Percentiles rank a stretch among this genome's conserved stretches.
Conservation (phyloP, 345 rosid species). For the Aquilaria sinensis region DNA sequence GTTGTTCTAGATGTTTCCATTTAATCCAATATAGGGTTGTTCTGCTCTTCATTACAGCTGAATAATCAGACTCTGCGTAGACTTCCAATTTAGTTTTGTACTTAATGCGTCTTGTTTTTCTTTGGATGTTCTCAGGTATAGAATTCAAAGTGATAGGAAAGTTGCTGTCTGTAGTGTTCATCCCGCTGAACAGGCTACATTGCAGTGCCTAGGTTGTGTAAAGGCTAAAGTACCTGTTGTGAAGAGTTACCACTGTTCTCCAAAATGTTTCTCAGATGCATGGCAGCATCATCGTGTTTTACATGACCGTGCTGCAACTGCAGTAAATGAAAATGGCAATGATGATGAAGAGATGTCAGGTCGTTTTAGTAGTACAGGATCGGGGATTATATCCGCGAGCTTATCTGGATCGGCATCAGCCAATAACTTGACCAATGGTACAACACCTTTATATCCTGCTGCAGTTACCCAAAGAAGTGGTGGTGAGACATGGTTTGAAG, state of each 20-base stretch:
- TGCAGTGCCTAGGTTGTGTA: slow-evolving; percentile 87
- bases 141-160: slow-evolving; percentile 88
- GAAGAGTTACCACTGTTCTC: slow-evolving; percentile 90
- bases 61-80: slow-evolving; percentile 1
- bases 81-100: not conserved
- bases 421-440: slow-evolving; percentile 66
- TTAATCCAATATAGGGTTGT: too few species aligned
- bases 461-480: slow-evolving; percentile 67
- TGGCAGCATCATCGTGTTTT: slow-evolving; percentile 98
- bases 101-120: slow-evolving; percentile 1
- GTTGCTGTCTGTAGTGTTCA: slow-evolving; percentile 87
- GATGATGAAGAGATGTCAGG: slow-evolving; percentile 90
- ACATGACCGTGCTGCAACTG: slow-evolving; percentile 90
- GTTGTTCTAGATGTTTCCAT: too few species aligned
- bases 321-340: slow-evolving; percentile 72
- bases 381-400: slow-evolving; percentile 49
- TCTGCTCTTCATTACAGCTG: too few species aligned
- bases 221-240: slow-evolving; percentile 80
- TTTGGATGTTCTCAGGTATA: slow-evolving; percentile 55
- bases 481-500: slow-evolving; percentile 93
- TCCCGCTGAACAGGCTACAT: slow-evolving; percentile 81
- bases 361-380: slow-evolving; percentile 72
- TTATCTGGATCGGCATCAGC: slow-evolving; percentile 66
- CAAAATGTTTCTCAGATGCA: slow-evolving; percentile 91
- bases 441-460: slow-evolving; percentile 64